These are phyloP conservation scores for Paspalum vaginatum DNA, from an alignment of 176 grass and related monocot genomes.

Conservation along the genomic window DNA sequence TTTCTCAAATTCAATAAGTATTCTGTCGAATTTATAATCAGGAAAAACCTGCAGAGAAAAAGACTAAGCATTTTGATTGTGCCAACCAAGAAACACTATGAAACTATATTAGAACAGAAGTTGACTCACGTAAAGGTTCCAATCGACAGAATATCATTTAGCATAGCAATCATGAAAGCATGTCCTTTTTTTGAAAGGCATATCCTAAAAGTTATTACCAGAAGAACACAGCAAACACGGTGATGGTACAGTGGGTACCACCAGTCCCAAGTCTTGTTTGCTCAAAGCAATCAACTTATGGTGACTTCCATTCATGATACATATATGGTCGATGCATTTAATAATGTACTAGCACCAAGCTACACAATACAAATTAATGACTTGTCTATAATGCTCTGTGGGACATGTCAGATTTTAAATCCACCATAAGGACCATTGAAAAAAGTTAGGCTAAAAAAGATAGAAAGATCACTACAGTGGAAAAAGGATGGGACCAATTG, in stretches of 20 bases:
- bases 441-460: neutral
- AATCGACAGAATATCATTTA: neutral
- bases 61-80: slow-evolving; percentile 25
- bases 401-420: slow-evolving; percentile 22
- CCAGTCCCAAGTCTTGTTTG: neutral
- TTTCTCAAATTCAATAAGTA: slow-evolving; percentile 85
- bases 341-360: slow-evolving; percentile 11
- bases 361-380: slow-evolving; percentile 4
- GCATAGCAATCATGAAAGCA: neutral
- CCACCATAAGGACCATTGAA: neutral
- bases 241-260: slow-evolving; percentile 7
- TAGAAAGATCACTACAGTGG: neutral
- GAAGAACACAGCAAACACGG: slow-evolving; percentile 11
- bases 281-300: slow-evolving; percentile 23
- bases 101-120: slow-evolving; percentile 1
- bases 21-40: slow-evolving; percentile 85
- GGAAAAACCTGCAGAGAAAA: slow-evolving; percentile 82
- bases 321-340: neutral
- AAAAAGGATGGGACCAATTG: neutral
- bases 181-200: neutral
- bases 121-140: neutral
- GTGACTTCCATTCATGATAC: slow-evolving; percentile 1
- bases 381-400: slow-evolving; percentile 22
- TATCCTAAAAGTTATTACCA: slow-evolving; percentile 3
- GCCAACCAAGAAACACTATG: slow-evolving; percentile 16